Evolutionary conservation across 2,329 filamentous ascomycete genomes (phyloP).

Genomic region (Phaeosphaeria sp.): DNA sequence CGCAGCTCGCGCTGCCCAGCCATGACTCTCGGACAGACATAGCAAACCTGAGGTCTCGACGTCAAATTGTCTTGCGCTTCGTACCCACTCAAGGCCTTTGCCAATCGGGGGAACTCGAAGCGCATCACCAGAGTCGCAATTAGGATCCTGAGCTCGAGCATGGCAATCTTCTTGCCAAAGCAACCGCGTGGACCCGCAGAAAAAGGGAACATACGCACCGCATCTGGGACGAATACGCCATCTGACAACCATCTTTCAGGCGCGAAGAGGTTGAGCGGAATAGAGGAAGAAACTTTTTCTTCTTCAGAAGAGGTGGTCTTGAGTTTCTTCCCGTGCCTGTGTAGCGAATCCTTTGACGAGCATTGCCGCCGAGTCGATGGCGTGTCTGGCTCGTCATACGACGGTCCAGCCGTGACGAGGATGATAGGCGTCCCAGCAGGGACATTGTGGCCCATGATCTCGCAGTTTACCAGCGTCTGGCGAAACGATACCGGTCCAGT

Average conservation of each 20-base stretch:
- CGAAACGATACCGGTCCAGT: constrained; percentile 9
- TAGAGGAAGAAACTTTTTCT: background rate
- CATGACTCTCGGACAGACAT: background rate
- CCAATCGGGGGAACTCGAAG: constrained; percentile 6
- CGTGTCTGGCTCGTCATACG: constrained; percentile 1
- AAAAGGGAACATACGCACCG: constrained; percentile 9
- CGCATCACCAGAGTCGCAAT: constrained; percentile 7
- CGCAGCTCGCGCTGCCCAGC: no score
- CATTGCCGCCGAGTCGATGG: background rate
- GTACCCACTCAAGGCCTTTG: constrained; percentile 7
- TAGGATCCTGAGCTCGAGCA: constrained; percentile 13
- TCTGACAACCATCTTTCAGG: constrained; percentile 47
- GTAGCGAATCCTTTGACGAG: background rate
- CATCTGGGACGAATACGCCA: constrained; percentile 23
- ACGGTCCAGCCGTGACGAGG: constrained; percentile 11
- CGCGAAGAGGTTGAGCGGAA: constrained; percentile 10
- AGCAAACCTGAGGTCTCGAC: constrained; percentile 1
- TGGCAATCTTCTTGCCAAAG: constrained; percentile 13
- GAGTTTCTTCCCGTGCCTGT: background rate
- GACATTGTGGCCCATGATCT: constrained; percentile 7
- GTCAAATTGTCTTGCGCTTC: constrained; percentile 6
- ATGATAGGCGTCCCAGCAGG: constrained; percentile 10
- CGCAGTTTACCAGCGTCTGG: constrained; percentile 3
- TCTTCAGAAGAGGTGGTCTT: background rate
- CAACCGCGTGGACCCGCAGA: constrained; percentile 13